Evolutionary conservation across 2,329 filamentous ascomycete species (phyloP), one percentile per base, ranked within the genome.

Genomic region (Stagonosporopsis rhizophila): DNA sequence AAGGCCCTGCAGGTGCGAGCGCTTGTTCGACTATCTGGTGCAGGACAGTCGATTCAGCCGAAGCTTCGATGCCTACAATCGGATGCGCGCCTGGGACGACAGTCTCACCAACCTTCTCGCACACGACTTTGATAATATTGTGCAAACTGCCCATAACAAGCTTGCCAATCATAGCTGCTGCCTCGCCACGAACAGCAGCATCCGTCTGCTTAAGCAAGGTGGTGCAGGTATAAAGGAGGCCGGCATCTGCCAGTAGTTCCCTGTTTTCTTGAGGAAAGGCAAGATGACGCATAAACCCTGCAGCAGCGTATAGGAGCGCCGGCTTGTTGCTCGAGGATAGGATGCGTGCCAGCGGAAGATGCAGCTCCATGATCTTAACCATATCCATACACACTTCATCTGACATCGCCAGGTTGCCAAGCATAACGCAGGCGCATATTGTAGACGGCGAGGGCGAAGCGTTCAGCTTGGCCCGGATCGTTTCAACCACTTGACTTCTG

Each of bases 361-460:
- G 72, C 22, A 75, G 42, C 19, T 65, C 59, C 63, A 69, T 64
- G 9, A 70, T 68, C 50, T 71, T 64, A 32, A 76, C 73, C 71
- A 77, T 73, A 15, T 70, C 58, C 15, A 69, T 71, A 45, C 68
- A 75, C 2, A 67, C 62, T 44, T 69, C 54, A 39, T 77, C 74
- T 2, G 72, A 72, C 50, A 74, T 74, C 6, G 73, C 73, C 25
- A 76, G 52, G 39, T 77, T 77, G 4, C 74, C 75, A n/a, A 77
- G 68, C 41, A 75, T 71, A 35, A 77, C 69, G 48, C 73, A 77
- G 28, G 68, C 66, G 39, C 69, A 75, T 32, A 75, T 70, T 1
- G 64, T 69, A 6, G 67, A 72, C 35, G 70, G 73, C 4, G 61
- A 60, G 42, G 52, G 54, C 32, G 61, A 44, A 15, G 61, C 59